phyloP scores from a whole-genome alignment of 768 basidiomycete species.

The Trametes coccinea region DNA sequence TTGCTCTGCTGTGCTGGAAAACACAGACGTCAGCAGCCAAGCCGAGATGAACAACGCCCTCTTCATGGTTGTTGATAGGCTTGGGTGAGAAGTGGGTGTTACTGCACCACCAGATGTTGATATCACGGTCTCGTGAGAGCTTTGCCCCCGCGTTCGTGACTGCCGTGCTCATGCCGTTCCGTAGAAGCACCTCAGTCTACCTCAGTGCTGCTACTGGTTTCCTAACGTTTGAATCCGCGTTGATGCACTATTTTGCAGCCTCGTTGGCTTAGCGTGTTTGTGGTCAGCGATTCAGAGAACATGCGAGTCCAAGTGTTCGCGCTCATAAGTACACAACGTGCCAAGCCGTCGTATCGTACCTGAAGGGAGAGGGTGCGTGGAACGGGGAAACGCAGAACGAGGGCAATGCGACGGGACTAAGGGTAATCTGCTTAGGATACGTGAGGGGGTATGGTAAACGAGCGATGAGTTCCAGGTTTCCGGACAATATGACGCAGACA shows the following conservation, averaged over 20 bases:
- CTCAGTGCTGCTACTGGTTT: too few relatives aligned
- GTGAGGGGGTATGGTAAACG: conserved; percentile 20
- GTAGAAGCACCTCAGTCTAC: too few relatives aligned
- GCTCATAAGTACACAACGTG: conserved; percentile 4
- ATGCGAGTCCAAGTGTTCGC: background rate
- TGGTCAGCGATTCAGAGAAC: background rate
- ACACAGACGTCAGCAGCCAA: background rate
- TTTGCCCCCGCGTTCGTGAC: too few relatives aligned
- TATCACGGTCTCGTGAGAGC: too few relatives aligned
- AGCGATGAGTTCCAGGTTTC: conserved; percentile 21
- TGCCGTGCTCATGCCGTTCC: too few relatives aligned
- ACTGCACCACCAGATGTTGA: too few relatives aligned
- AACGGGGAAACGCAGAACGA: background rate
- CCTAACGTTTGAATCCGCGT: too few relatives aligned
- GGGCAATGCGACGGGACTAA: conserved; percentile 1
- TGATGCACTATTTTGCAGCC: too few relatives aligned
- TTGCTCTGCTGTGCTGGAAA: background rate
- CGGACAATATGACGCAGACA: conserved; percentile 15
- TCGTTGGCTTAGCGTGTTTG: too few relatives aligned
- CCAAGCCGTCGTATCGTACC: background rate
- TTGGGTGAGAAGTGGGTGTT: too few relatives aligned
- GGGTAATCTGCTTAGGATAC: conserved; percentile 21
- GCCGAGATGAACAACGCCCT: background rate
- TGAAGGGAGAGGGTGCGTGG: background rate
- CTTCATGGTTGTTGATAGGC: too few relatives aligned